These are phyloP conservation scores for Purshia tridentata DNA, from an alignment of 306 rosid genomes.

Conservation along the genomic window DNA sequence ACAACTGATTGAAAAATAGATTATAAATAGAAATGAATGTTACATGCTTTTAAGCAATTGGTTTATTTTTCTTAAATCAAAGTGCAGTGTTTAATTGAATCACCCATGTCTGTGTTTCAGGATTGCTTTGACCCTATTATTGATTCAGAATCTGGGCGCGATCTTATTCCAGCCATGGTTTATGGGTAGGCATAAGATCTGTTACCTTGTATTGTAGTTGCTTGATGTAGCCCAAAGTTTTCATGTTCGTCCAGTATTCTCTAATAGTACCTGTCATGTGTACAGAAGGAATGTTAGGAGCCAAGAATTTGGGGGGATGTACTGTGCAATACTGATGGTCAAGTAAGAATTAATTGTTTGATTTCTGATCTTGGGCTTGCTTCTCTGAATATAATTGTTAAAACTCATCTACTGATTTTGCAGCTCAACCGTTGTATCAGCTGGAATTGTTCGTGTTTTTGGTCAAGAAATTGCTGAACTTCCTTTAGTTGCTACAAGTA, in stretches of 20 bases:
- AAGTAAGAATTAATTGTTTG: conserved; percentile 58
- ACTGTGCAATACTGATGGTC: conserved; percentile 82
- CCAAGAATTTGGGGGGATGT: conserved; percentile 92
- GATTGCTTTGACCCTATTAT: conserved; percentile 94
- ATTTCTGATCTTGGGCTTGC: neutral
- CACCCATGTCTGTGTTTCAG: conserved; percentile 41
- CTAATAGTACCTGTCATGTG: neutral
- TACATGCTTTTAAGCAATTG: neutral
- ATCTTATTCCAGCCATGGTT: conserved; percentile 97
- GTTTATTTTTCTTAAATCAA: neutral
- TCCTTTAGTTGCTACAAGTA: conserved; percentile 86
- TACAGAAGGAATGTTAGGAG: conserved; percentile 75
- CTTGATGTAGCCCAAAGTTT: conserved; percentile 18
- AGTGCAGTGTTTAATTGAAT: conserved; percentile 16
- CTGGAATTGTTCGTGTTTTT: conserved; percentile 80
- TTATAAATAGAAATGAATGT: neutral
- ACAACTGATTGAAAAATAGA: neutral
- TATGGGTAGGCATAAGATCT: conserved; percentile 60
- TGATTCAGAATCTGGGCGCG: conserved; percentile 76
- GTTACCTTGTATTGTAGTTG: neutral
- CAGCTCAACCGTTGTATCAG: conserved; percentile 94
- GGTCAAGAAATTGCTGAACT: conserved; percentile 86
- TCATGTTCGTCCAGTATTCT: conserved; percentile 1
- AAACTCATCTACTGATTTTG: conserved; percentile 37
- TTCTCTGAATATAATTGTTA: conserved; percentile 13